Evolutionary conservation across 2,329 filamentous ascomycete genomes (phyloP).

Genomic region (Ambrosiella cleistominuta): DNA sequence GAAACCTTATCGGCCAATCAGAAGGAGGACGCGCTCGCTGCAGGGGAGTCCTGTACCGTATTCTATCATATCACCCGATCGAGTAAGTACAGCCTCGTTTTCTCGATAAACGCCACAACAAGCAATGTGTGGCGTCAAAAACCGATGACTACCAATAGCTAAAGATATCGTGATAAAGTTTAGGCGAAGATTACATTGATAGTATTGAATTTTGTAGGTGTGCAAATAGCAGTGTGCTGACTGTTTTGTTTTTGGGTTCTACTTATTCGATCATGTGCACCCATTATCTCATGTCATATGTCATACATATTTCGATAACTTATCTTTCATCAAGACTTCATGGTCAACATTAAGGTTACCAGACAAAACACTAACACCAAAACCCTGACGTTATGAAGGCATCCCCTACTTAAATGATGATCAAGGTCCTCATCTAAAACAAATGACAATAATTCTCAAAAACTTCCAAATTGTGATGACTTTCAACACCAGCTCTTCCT

Average conservation of each 20-base stretch:
- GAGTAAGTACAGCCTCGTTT: neutral
- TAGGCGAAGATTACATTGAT: too few species aligned
- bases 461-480: too few species aligned
- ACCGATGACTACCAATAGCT: neutral
- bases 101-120: neutral
- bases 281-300: too few species aligned
- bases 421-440: neutral
- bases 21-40: constrained; percentile 1
- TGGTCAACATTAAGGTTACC: neutral
- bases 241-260: too few species aligned
- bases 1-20: constrained; percentile 9
- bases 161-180: too few species aligned
- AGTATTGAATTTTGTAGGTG: too few species aligned
- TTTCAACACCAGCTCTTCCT: too few species aligned
- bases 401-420: neutral
- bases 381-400: neutral
- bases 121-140: neutral
- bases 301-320: too few species aligned
- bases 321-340: neutral
- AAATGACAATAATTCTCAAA: neutral
- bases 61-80: neutral
- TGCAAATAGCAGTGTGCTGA: too few species aligned
- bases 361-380: neutral
- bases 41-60: neutral
- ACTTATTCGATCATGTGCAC: too few species aligned